These are phyloP conservation scores for Graphilbum fragrans DNA, from an alignment of 2,329 filamentous ascomycete genomes.

Conservation along the genomic window DNA sequence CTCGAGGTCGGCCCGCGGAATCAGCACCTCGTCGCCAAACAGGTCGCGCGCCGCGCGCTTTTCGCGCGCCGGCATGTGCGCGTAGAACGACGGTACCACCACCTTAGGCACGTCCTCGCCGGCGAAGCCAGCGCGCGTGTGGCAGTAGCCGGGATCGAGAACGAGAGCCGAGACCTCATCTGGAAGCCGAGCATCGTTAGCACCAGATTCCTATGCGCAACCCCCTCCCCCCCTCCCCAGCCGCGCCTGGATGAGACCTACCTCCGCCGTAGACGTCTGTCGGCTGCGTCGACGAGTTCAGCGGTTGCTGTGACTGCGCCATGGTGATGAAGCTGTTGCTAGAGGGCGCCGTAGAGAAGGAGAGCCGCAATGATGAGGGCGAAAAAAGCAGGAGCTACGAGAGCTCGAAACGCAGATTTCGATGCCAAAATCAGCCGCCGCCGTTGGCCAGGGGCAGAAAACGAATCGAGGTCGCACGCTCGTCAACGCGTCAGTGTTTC, in stretches of 20 bases:
- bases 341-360: neutral
- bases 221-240: neutral
- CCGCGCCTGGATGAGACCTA: slow-evolving; percentile 15
- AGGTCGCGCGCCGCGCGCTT: slow-evolving; percentile 42
- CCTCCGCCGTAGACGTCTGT: slow-evolving; percentile 54
- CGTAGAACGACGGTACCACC: slow-evolving; percentile 84
- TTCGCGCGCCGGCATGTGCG: slow-evolving; percentile 30
- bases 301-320: slow-evolving; percentile 37
- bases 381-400: neutral
- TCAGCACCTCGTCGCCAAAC: slow-evolving; percentile 85
- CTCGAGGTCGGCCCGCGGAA: slow-evolving; percentile 63
- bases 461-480: too few relatives aligned
- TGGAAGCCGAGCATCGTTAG: slow-evolving; percentile 22
- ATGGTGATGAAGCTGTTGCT: slow-evolving; percentile 21
- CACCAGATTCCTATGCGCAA: neutral
- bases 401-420: too few relatives aligned
- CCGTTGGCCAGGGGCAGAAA: too few relatives aligned
- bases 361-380: neutral
- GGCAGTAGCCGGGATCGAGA: slow-evolving; percentile 86
- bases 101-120: slow-evolving; percentile 96
- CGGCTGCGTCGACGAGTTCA: slow-evolving; percentile 43
- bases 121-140: slow-evolving; percentile 87
- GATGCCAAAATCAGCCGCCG: too few relatives aligned
- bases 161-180: slow-evolving; percentile 97
- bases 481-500: too few relatives aligned